These are phyloP conservation scores for Monosporozyma siamensis DNA, from an alignment of 805 yeast species.

Conservation along the genomic window DNA sequence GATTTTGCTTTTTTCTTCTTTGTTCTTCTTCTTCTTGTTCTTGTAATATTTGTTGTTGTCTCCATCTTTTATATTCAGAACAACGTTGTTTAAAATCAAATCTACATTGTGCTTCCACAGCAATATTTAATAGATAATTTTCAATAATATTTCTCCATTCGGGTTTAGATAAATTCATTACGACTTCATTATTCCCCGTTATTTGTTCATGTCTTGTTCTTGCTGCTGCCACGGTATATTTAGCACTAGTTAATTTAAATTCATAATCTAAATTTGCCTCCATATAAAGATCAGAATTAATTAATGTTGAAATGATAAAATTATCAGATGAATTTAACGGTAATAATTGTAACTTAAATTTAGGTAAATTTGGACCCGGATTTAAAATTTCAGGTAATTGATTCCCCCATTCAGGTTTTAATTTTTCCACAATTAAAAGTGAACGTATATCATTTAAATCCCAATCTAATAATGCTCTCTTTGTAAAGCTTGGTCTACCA, in stretches of 20 bases:
- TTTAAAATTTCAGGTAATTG: slow-evolving; percentile 37
- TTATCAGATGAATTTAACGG: slow-evolving; percentile 46
- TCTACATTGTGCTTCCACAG: slow-evolving; percentile 64
- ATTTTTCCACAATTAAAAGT: slow-evolving; percentile 42
- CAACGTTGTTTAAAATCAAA: slow-evolving; percentile 50
- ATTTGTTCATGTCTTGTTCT: slow-evolving; percentile 38
- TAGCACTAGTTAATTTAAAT: slow-evolving; percentile 52
- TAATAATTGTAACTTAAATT: slow-evolving; percentile 34
- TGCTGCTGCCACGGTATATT: slow-evolving; percentile 50
- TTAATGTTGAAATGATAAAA: slow-evolving; percentile 40
- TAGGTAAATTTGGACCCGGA: slow-evolving; percentile 20
- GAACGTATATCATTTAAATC: slow-evolving; percentile 61
- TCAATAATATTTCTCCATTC: slow-evolving; percentile 73
- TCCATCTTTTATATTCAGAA: slow-evolving; percentile 37
- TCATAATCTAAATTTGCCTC: slow-evolving; percentile 50
- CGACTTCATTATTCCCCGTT: slow-evolving; percentile 15
- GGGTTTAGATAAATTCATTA: slow-evolving; percentile 37
- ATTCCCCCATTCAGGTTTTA: slow-evolving; percentile 48
- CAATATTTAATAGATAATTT: slow-evolving; percentile 53
- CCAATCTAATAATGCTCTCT: slow-evolving; percentile 60
- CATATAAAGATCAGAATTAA: slow-evolving; percentile 51
- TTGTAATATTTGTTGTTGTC: slow-evolving; percentile 21
- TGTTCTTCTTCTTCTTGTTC: slow-evolving; percentile 30
- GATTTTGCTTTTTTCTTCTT: slow-evolving; percentile 10
- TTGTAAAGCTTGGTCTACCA: slow-evolving; percentile 56